phyloP scores from a whole-genome alignment of 495 filamentous ascomycete genomes.

The Articulospora tetracladia region DNA sequence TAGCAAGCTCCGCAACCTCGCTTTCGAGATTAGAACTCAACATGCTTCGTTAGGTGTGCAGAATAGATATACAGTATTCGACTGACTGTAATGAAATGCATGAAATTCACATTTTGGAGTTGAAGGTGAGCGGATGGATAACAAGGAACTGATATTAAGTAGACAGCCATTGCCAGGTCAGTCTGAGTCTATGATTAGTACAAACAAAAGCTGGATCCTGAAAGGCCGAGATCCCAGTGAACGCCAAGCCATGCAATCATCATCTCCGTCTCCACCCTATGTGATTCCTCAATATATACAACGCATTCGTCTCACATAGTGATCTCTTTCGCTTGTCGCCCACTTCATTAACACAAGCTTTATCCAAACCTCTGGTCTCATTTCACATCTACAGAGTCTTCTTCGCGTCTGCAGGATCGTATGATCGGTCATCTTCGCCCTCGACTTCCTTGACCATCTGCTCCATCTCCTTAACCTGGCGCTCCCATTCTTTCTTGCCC shows the following conservation, averaged over 20 bases:
- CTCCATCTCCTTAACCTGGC: slow-evolving; percentile 85
- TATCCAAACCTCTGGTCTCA: too few relatives aligned
- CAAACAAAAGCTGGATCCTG: neutral
- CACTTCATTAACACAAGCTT: neutral
- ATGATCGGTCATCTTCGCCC: slow-evolving; percentile 79
- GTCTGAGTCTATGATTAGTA: too few relatives aligned
- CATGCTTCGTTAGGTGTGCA: too few relatives aligned
- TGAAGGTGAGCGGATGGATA: neutral
- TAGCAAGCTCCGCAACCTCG: too few relatives aligned
- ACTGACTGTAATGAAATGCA: too few relatives aligned
- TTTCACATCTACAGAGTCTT: slow-evolving; percentile 8
- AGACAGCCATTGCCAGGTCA: too few relatives aligned
- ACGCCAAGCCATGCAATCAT: neutral
- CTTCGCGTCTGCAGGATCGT: slow-evolving; percentile 32
- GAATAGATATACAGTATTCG: too few relatives aligned
- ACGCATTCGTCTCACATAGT: neutral
- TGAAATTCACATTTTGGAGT: neutral
- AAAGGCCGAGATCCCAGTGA: neutral
- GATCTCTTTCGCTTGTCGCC: neutral
- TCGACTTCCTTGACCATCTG: slow-evolving; percentile 77
- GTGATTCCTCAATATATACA: neutral
- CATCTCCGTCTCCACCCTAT: neutral
- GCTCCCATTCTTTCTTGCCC: slow-evolving; percentile 74
- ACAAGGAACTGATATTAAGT: neutral
- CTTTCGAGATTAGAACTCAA: too few relatives aligned